Base-by-base conservation (phyloP, 768 basidiomycete genomes). In the Pulveroboletus ravenelii region DNA sequence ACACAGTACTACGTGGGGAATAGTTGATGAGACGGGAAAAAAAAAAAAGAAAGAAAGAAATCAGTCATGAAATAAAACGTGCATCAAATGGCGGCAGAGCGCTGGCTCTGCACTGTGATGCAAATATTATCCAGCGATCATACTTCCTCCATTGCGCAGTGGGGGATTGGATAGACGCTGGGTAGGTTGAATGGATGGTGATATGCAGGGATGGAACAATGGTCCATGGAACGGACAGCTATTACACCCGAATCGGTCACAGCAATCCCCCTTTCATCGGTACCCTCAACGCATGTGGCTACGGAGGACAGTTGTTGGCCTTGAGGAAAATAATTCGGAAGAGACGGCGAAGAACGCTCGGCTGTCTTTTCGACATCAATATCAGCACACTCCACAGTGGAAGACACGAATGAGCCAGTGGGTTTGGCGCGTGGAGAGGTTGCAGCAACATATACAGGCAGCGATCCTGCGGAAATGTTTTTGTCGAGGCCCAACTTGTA, bases 131-230 rank as follows among this genome's bases (percentile, higher is more conserved):
- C 41, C 25, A 42, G 29, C n/a, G 58, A 37, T 32, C 39, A 41
- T 23, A 50, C 14, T 30, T 36, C 36, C 31, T 50, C 52, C 43
- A 32, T 18, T 10, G 27, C n/a, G 12, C 8, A 40, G n/a, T 25
- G 41, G 13, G 47, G 30, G 35, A 25, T 20, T 3, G 49, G 53
- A 48, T 25, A 45, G 43, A 56, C 13, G 8, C 31, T 53, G 10
- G 60, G 57, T 13, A 38, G 20, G 39, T 31, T 53, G 41, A 62
- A 61, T 23, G 57, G 60, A n/a, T 51, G 60, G 27, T 48, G 56
- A 37, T 45, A 55, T 31, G 39, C 45, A n/a, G 59, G 55, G 31
- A 58, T 0, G 10, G 45, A 34, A 18, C 2, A n/a, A 10, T 7
- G 20, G 3, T 59, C 25, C 10, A 37, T 15, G 36, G 45, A 14